Base-by-base conservation (phyloP, 2,329 filamentous ascomycete genomes). In the Nemania sp. region DNA sequence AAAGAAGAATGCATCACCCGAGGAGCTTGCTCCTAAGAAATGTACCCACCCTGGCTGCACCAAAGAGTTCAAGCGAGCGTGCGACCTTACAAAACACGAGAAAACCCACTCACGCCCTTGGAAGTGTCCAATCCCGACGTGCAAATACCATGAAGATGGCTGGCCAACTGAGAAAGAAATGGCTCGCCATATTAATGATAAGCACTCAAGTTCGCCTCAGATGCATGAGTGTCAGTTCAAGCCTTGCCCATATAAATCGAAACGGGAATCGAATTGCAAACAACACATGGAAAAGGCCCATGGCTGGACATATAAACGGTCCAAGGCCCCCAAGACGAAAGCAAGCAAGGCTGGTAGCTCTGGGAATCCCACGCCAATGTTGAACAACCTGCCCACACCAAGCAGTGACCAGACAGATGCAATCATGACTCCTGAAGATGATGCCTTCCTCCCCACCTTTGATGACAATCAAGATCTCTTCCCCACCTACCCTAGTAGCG, bases 261-360 rank as follows among this genome's bases (percentile, higher is more conserved):
- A 98, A 86, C 91, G 94, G 67, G 92, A 97, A 83, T 96, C 92
- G 70, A 98, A 98, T 81, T 97, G 93, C 87, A 98, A 98, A 80
- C 95, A 98, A 81, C 94, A 98, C 82, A 98, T 98, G 94, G 95
- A 98, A 84, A 98, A 98, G 81, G 92, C 93, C 0, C 94, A 98
- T 76, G 90, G 91, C 66, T 97, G 93, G 92, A 86, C 86, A n/a
- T 98, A 98, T 74, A 87, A 94, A 63, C 92, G 95, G 72, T 95
- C 93, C 67, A 98, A 98, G 87, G 94, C 92, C 80, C 97, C 97
- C 78, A 93, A 92, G 82, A 47, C 63, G 10, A 89, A 86, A 78
- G 73, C 77, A 64, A 80, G 78, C 73, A 82, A 83, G 63, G 83
- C 83, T 27, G 81, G 79, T 67, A 85, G 83, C 75, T 81, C 84